Evolutionary conservation across 1,139 yeast genomes (phyloP), one percentile per base, ranked within the genome.

Genomic region (Chernovozyma sophiae-reginae): DNA sequence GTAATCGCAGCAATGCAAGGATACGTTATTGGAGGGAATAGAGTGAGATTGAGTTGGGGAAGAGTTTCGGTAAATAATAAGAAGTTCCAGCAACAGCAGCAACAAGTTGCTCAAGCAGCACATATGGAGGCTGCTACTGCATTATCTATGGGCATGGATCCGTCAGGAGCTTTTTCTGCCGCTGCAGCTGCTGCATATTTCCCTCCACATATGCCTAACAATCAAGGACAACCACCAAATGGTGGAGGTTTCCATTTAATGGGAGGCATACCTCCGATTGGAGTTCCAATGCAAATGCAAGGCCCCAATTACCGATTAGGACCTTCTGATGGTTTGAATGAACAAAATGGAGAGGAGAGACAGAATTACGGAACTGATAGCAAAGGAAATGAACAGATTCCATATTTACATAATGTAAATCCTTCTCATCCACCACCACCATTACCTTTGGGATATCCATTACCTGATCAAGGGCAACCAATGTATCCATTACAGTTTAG

Each of bases 1-100:
- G 96, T 97, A 12, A 87, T 89, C 46, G 77, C 83, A 31, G 86
- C 86, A 37, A 84, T 90, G 95, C 96, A 89, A 62, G 97, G 97
- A 3, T 89, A 81, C 53, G 81, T 89, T 26, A 82, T 90, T 51
- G 94, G 89, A 11, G 94, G 90, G 36, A 81, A 86, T 36, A 73
- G 96, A 37, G 84, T 89, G 22, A 69, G 97, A 46, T 68, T 89
- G 43, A 81, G 95, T 37, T 89, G 97, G 97, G 97, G 97, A 34
- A 74, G 95, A 51, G 65, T 65, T 6, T 63, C 67, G 30, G 41
- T 53, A 41, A 61, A 59, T 38, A 62, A 62, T 41, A 60, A 62
- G 39, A 60, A 53, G 38, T 60, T 42, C 42, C 67, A 61, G 28
- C 65, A 58, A 32, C 68, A 60, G 28, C 67, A 59, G 35, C 63